A percentile compares a stretch with the other conserved stretches of the same genome.
phyloP scores from a whole-genome alignment of 2,329 filamentous ascomycete genomes.

The Penicillium janthinellum region DNA sequence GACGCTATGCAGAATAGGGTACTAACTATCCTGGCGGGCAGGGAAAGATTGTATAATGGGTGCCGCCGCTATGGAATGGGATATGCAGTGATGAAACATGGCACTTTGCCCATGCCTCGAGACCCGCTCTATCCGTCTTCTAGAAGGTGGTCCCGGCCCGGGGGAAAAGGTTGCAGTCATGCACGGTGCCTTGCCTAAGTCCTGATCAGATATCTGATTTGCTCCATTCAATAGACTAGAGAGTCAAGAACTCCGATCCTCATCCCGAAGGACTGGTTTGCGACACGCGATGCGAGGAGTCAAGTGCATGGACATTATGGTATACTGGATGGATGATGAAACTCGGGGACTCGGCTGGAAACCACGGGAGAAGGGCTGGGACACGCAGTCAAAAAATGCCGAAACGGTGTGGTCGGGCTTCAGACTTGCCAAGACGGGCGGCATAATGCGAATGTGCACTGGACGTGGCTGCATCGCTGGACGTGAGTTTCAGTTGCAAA shows the following conservation, averaged over 20 bases:
- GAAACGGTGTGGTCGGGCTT: background rate
- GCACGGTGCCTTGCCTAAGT: background rate
- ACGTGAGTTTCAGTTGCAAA: background rate
- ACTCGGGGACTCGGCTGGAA: background rate
- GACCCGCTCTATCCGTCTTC: background rate
- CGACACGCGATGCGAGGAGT: conserved; percentile 1
- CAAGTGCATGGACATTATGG: background rate
- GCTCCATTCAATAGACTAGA: background rate
- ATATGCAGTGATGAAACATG: background rate
- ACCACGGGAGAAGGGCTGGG: background rate
- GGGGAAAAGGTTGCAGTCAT: background rate
- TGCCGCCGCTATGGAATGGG: background rate
- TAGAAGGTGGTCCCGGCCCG: background rate
- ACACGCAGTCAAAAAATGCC: background rate
- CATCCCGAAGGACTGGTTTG: background rate
- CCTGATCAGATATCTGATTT: background rate
- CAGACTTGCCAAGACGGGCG: background rate
- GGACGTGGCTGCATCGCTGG: too few species aligned
- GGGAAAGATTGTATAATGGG: background rate
- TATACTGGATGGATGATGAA: background rate
- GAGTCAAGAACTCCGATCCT: background rate
- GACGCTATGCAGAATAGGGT: conserved; percentile 1
- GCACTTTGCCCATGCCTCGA: background rate
- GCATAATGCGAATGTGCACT: background rate
- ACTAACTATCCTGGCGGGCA: conserved; percentile 2